Percentiles rank a stretch among this genome's conserved stretches.
These are phyloP conservation scores for Trichoderma endophyticum DNA, from an alignment of 2,329 filamentous ascomycete genomes.

Conservation along the genomic window DNA sequence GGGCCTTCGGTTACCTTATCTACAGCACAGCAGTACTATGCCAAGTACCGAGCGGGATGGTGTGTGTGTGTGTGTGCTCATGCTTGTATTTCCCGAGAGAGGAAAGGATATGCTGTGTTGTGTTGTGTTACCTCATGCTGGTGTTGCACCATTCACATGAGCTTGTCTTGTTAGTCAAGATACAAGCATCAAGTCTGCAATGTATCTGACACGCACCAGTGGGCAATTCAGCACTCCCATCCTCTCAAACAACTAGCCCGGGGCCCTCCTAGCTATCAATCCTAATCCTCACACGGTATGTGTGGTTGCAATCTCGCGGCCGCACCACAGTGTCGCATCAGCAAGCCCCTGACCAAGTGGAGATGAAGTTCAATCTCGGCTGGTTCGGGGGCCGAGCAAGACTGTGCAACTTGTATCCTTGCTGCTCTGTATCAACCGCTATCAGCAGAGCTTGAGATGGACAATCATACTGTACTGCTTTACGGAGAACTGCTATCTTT, in stretches of 20 bases:
- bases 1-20: neutral
- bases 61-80: neutral
- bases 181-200: neutral
- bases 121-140: neutral
- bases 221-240: neutral
- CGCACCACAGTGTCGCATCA: neutral
- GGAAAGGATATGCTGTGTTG: neutral
- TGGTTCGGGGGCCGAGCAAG: constrained; percentile 7
- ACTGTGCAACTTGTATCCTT: neutral
- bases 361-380: constrained; percentile 14
- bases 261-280: neutral
- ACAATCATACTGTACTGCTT: neutral
- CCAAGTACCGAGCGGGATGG: neutral
- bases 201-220: constrained; percentile 12
- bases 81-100: neutral
- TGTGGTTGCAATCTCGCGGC: neutral
- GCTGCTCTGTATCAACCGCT: neutral
- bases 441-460: neutral
- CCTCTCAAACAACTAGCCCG: neutral
- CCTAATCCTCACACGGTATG: neutral
- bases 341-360: constrained; percentile 10
- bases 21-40: neutral
- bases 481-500: neutral
- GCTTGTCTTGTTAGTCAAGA: neutral
- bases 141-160: neutral